Base-by-base conservation (phyloP, 345 rosid genomes). In the rapeseed (Brassica napus) region DNA sequence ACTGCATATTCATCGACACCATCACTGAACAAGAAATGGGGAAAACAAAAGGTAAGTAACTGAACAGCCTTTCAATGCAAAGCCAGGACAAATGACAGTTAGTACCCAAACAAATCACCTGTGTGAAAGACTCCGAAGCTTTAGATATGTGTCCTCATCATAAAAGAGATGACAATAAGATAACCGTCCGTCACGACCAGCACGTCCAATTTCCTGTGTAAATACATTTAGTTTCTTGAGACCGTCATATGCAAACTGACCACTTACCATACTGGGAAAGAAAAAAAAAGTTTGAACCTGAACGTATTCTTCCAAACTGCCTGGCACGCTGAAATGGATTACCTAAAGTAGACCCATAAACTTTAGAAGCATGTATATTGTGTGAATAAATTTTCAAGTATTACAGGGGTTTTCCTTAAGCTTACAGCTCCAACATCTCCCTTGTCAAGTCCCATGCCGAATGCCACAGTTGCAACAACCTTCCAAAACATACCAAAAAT, bases 401-500 rank as follows among this genome's bases (percentile, higher is more conserved):
- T 71, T 44, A 65, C 61, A 70, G 64, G 70, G 37, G 44, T 12
- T 68, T 72, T 63, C 67, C 77, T 76, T 73, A 35, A 61, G 78
- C 99, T 95, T 93, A 95, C 99, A 69, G 97, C 98, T 87, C 96
- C 98, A 79, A 90, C 91, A 77, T 95, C 96, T 62, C 88, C 87
- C 86, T 93, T 95, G 88, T 95, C 96, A 54, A 95, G 91, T 74
- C 99, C 99, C 99, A 95, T 93, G 72, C 99, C 99, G 77, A 95
- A 95, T 72, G 99, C 99, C 85, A 95, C 99, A 16, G 99, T 95
- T 80, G 98, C 99, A 82, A 93, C 98, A 82, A 95, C 97, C 99
- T 94, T 88, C 73, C 69, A 87, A 18, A 44, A 44, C 77, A 74
- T 26, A 61, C 39, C 71, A 75, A 31, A 31, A 39, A 75, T 71